These are phyloP conservation scores for Pseudogymnoascus sp. DNA, from an alignment of 2,329 filamentous ascomycete genomes.

Conservation along the genomic window DNA sequence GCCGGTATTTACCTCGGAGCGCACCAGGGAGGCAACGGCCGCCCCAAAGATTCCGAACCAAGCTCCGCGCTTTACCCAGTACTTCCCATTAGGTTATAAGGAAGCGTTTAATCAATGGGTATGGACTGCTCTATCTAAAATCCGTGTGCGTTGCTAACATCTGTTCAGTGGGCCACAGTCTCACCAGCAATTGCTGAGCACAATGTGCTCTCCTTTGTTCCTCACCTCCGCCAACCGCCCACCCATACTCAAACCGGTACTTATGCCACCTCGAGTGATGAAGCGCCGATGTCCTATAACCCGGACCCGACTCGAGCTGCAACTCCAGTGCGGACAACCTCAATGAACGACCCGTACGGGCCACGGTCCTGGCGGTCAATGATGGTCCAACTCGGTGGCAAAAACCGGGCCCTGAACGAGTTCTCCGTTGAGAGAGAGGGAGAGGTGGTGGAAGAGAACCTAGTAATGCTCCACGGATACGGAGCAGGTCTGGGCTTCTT, in stretches of 20 bases:
- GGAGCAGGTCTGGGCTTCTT: constrained; percentile 95
- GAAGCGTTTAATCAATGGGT: constrained; percentile 91
- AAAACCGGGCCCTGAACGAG: constrained; percentile 83
- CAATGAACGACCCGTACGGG: constrained; percentile 68
- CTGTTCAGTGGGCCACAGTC: constrained; percentile 70
- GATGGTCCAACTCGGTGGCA: constrained; percentile 77
- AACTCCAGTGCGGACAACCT: constrained; percentile 35
- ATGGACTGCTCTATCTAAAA: constrained; percentile 26
- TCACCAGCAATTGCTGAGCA: constrained; percentile 80
- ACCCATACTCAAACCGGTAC: constrained; percentile 46
- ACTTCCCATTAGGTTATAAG: constrained; percentile 85
- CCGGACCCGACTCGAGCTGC: constrained; percentile 34
- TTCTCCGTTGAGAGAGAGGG: constrained; percentile 80
- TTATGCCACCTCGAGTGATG: constrained; percentile 37
- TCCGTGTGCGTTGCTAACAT: constrained; percentile 14
- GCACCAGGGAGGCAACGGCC: constrained; percentile 29
- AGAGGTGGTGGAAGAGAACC: constrained; percentile 71
- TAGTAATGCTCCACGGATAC: constrained; percentile 96
- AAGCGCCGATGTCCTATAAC: constrained; percentile 32
- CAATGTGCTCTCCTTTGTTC: constrained; percentile 77
- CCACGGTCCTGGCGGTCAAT: constrained; percentile 78
- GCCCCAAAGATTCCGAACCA: constrained; percentile 20
- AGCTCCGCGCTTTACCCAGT: constrained; percentile 33
- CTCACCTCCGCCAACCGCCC: constrained; percentile 68
- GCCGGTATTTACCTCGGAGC: constrained; percentile 41